Evolutionary conservation across 306 rosid genomes (phyloP).

Genomic region (Abrus precatorius): DNA sequence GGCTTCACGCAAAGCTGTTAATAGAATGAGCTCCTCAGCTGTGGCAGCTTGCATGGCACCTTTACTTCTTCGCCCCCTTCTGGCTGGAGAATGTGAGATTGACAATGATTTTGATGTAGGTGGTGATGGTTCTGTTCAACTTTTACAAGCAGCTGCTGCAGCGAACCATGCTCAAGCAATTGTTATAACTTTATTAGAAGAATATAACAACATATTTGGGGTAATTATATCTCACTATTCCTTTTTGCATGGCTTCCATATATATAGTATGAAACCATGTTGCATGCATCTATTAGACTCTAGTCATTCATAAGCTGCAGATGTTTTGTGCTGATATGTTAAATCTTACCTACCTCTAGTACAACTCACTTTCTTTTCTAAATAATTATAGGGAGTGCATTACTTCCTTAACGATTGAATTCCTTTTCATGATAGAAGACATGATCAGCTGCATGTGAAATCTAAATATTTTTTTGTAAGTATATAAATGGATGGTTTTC

Average conservation of each 20-base stretch:
- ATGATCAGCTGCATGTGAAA: not conserved
- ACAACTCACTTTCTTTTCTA: constrained; percentile 1
- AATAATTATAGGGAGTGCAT: constrained; percentile 8
- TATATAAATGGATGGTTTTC: constrained; percentile 27
- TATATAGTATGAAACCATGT: constrained; percentile 21
- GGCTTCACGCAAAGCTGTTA: constrained; percentile 77
- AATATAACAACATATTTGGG: constrained; percentile 82
- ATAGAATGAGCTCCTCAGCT: constrained; percentile 95
- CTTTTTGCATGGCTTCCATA: constrained; percentile 38
- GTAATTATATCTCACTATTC: constrained; percentile 47
- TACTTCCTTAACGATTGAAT: constrained; percentile 31
- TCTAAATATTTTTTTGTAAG: not conserved
- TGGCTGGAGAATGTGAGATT: constrained; percentile 93
- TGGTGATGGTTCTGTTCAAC: constrained; percentile 89
- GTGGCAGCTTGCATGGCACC: constrained; percentile 99
- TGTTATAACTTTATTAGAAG: constrained; percentile 88
- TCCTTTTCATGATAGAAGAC: constrained; percentile 38
- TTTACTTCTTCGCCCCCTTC: constrained; percentile 91
- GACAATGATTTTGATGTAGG: constrained; percentile 89
- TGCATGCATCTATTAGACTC: not conserved
- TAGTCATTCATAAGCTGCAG: constrained; percentile 28
- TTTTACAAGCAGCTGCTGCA: constrained; percentile 97
- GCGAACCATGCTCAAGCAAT: constrained; percentile 99
- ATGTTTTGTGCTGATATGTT: constrained; percentile 27
- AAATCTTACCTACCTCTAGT: constrained; percentile 10